Percentiles rank a stretch among this genome's conserved stretches.
Conservation (phyloP, 192 early-diverging fungal genomes). For the Mortierella hygrophila region DNA sequence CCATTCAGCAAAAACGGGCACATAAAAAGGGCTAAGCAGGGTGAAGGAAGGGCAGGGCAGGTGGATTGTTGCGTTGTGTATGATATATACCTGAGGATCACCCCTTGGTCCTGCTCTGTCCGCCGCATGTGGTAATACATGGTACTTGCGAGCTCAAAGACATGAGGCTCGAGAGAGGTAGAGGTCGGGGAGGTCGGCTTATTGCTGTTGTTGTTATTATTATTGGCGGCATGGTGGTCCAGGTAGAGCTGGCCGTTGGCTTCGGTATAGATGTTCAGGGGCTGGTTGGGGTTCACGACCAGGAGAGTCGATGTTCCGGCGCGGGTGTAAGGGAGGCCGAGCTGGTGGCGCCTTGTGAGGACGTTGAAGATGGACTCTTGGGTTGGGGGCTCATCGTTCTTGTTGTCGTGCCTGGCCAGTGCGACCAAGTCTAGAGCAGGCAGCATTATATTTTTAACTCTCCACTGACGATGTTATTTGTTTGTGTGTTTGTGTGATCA, state of each 20-base stretch:
- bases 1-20: not conserved
- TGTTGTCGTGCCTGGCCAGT: conserved; percentile 40
- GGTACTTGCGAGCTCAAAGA: conserved; percentile 76
- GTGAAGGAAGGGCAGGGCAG: not conserved
- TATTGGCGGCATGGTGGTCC: conserved; percentile 38
- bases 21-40: not conserved
- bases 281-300: conserved; percentile 63
- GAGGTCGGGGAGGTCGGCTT: not conserved
- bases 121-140: conserved; percentile 79
- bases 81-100: conserved; percentile 70
- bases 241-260: conserved; percentile 62
- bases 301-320: conserved; percentile 63
- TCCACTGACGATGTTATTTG: not conserved
- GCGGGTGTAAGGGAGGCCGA: conserved; percentile 66
- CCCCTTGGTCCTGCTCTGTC: conserved; percentile 73
- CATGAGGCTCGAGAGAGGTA: conserved; percentile 66
- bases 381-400: conserved; percentile 33
- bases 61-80: not conserved
- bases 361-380: conserved; percentile 44
- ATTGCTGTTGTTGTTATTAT: not conserved
- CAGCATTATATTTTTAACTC: conserved; percentile 21
- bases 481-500: not conserved
- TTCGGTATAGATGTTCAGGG: conserved; percentile 61
- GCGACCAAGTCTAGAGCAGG: conserved; percentile 46
- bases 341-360: conserved; percentile 41